Evolutionary conservation across 495 filamentous ascomycete species (phyloP), one percentile per base, ranked within the genome.

Genomic region (Lichina pygmaea): DNA sequence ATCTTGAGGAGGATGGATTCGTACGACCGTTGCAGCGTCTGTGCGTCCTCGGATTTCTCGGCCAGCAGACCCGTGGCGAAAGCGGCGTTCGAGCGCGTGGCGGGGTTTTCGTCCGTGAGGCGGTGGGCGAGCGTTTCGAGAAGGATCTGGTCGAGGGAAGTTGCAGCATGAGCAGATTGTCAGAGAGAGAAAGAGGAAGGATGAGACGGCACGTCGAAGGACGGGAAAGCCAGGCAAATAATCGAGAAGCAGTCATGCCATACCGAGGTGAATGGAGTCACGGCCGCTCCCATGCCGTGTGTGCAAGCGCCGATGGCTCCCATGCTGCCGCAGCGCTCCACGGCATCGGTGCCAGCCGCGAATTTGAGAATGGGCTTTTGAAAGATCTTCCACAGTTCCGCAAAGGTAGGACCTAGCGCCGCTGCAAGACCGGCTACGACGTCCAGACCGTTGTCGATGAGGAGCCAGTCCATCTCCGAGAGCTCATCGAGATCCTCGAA

Each of bases 401-500:
- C 63, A 55, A 93, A 95, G 51, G 74, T 75, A 13, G 68, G 60
- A 17, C 91, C 91, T 11, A 95, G 73, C 31, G 81, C 86, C 34
- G 70, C 70, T 13, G 86, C 74, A 32, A 97, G 67, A 32, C 78
- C 81, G 37, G 81, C 78, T 33, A 93, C 65, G 34, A 86, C 81
- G 50, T 97, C 89, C 49, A 95, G 68, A 11, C 81, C 84, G 13
- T 82, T 93, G 60, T 97, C 89, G 43, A 97, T 78, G 41, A 91
- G 75, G 30, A 92, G 71, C 89, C 89, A 95, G 62, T 95, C 89
- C 55, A 86, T 94, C 65, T 97, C 89, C 13, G 89, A 86, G 13
- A 76, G 78, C 55, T 89, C 84, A 34, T 86, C 77, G 31, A 75
- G 63, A 30, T 72, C 66, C 44, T 72, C 72, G 36, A 73, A 61